A percentile compares a stretch with the other conserved stretches of the same genome.
Conservation (phyloP, 2,329 filamentous ascomycete genomes). For the Pseudocercospora vitis region DNA sequence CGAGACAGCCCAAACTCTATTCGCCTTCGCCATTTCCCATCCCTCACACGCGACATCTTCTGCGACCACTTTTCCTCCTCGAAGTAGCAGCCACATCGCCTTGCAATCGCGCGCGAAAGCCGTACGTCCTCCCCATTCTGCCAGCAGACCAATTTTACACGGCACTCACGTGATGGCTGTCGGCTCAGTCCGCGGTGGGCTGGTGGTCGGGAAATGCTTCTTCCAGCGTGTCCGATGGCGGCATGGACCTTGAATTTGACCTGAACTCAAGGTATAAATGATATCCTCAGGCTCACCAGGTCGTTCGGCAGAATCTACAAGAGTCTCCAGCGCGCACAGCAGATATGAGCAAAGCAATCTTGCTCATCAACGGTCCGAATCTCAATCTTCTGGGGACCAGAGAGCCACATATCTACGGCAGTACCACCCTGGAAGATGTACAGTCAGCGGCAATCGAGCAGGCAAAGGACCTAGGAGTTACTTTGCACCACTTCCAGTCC, state of each 20-base stretch:
- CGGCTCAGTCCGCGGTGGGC: not conserved
- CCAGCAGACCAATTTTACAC: too few species aligned
- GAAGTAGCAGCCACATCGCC: not conserved
- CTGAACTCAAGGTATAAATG: too few species aligned
- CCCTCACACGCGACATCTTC: not conserved
- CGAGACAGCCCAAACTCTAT: too few species aligned
- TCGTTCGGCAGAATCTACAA: too few species aligned
- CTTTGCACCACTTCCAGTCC: slow-evolving; percentile 66
- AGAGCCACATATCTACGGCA: slow-evolving; percentile 72
- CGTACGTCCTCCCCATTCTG: too few species aligned
- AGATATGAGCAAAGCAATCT: slow-evolving; percentile 16
- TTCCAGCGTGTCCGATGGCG: not conserved
- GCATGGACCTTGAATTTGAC: not conserved
- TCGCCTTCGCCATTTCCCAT: not conserved
- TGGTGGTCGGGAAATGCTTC: not conserved
- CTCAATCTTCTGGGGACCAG: slow-evolving; percentile 76
- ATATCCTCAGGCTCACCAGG: too few species aligned
- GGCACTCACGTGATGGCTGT: not conserved
- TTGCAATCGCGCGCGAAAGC: too few species aligned
- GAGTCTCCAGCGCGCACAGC: too few species aligned
- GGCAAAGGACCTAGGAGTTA: slow-evolving; percentile 50
- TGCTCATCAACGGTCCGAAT: slow-evolving; percentile 61
- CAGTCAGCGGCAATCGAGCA: slow-evolving; percentile 52
- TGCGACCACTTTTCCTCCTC: not conserved
- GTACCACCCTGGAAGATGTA: slow-evolving; percentile 65